phyloP scores from a whole-genome alignment of 371 early-diverging fungal genomes.

The Lichtheimia hyalospora region DNA sequence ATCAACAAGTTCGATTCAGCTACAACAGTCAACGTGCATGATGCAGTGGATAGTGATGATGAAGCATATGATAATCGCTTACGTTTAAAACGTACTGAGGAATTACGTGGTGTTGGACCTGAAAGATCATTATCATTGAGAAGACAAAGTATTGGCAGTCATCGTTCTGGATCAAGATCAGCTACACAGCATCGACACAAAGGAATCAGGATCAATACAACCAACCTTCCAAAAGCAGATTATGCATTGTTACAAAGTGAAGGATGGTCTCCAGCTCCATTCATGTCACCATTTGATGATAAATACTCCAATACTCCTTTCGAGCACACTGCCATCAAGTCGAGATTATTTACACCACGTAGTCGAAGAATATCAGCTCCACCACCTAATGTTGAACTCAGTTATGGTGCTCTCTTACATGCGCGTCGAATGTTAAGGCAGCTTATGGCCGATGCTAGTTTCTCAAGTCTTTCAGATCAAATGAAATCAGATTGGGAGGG shows the following conservation, averaged over 20 bases:
- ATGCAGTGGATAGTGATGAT: conserved; percentile 38
- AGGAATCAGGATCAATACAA: conserved; percentile 26
- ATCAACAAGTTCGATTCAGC: neutral
- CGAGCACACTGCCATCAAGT: conserved; percentile 16
- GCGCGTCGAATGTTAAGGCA: conserved; percentile 66
- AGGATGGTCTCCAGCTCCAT: conserved; percentile 26
- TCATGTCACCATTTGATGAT: conserved; percentile 20
- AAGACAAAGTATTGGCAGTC: conserved; percentile 19
- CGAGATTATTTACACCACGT: conserved; percentile 15
- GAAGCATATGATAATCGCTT: conserved; percentile 38
- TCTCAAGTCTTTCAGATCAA: conserved; percentile 21
- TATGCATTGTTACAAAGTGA: conserved; percentile 15
- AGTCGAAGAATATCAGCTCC: conserved; percentile 53
- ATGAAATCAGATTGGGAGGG: conserved; percentile 71
- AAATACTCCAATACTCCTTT: neutral
- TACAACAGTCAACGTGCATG: conserved; percentile 13
- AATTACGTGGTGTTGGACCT: conserved; percentile 27
- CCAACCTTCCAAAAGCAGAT: conserved; percentile 26
- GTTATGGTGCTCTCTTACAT: conserved; percentile 66
- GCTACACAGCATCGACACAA: conserved; percentile 3
- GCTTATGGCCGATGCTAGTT: conserved; percentile 30
- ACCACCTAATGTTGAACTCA: conserved; percentile 63
- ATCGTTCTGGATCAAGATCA: conserved; percentile 2
- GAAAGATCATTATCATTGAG: conserved; percentile 18
- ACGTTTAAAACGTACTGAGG: conserved; percentile 39